Conservation (phyloP, 345 rosid genomes). For the Dipteronia sinensis region DNA sequence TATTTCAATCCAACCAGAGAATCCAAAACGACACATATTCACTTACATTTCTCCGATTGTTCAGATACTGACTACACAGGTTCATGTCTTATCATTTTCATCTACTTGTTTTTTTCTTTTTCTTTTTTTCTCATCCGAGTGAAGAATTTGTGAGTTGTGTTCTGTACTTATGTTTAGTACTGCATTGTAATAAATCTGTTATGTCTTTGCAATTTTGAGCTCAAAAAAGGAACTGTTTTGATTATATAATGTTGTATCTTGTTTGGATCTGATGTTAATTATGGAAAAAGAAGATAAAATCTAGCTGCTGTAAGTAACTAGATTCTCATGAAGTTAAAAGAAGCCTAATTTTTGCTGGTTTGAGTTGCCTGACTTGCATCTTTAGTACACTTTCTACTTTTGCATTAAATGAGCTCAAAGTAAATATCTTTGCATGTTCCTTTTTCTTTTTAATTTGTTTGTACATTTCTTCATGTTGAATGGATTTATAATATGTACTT, state of each 20-base stretch:
- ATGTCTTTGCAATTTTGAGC: slow-evolving; percentile 17
- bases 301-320: background rate
- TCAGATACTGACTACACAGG: slow-evolving; percentile 9
- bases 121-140: background rate
- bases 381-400: slow-evolving; percentile 1
- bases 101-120: background rate
- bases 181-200: slow-evolving; percentile 39
- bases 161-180: slow-evolving; percentile 15
- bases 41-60: slow-evolving; percentile 19
- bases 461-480: background rate
- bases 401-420: slow-evolving; percentile 13
- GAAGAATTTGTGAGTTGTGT: background rate
- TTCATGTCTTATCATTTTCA: slow-evolving; percentile 1
- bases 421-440: background rate
- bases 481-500: background rate
- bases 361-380: background rate
- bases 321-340: background rate
- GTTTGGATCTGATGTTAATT: slow-evolving; percentile 38
- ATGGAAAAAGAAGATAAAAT: slow-evolving; percentile 1
- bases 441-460: background rate
- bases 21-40: background rate
- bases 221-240: background rate
- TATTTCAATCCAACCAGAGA: background rate
- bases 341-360: slow-evolving; percentile 4
- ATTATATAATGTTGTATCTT: slow-evolving; percentile 4